Evolutionary conservation across 805 yeast species (phyloP).

Genomic region (Wickerhamiella shivajii): DNA sequence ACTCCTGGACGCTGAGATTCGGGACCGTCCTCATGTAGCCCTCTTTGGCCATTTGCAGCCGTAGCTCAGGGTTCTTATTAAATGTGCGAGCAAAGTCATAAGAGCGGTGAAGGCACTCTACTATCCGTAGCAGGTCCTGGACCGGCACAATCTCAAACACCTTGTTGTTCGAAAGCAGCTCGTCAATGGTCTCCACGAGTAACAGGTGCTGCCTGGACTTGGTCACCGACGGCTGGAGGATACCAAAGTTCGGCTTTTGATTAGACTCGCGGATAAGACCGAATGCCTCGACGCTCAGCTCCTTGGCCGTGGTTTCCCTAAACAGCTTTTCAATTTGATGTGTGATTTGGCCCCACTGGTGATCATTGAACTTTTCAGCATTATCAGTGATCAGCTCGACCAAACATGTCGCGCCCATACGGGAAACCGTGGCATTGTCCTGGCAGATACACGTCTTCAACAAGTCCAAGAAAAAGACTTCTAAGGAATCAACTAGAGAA

Average conservation of each 20-base stretch:
- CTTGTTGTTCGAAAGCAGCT: slow-evolving; percentile 45
- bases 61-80: slow-evolving; percentile 74
- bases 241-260: slow-evolving; percentile 18
- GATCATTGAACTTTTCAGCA: slow-evolving; percentile 40
- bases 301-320: slow-evolving; percentile 71
- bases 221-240: slow-evolving; percentile 62
- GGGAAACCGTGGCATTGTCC: slow-evolving; percentile 90
- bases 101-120: slow-evolving; percentile 47
- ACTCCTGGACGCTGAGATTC: slow-evolving; percentile 80
- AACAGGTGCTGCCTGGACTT: slow-evolving; percentile 83
- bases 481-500: slow-evolving; percentile 55
- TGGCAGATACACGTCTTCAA: slow-evolving; percentile 84
- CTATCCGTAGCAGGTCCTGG: slow-evolving; percentile 41
- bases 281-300: slow-evolving; percentile 36
- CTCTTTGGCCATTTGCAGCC: slow-evolving; percentile 81
- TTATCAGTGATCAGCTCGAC: slow-evolving; percentile 69
- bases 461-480: slow-evolving; percentile 65
- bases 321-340: slow-evolving; percentile 55
- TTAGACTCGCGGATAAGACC: slow-evolving; percentile 12
- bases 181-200: slow-evolving; percentile 76
- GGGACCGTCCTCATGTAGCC: slow-evolving; percentile 90
- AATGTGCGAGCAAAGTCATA: slow-evolving; percentile 75
- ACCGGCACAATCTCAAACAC: slow-evolving; percentile 63
- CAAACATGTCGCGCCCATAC: slow-evolving; percentile 85
- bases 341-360: slow-evolving; percentile 65